Evolutionary conservation across 2,329 filamentous ascomycete genomes (phyloP).

Genomic region (Alternaria incomplexa): DNA sequence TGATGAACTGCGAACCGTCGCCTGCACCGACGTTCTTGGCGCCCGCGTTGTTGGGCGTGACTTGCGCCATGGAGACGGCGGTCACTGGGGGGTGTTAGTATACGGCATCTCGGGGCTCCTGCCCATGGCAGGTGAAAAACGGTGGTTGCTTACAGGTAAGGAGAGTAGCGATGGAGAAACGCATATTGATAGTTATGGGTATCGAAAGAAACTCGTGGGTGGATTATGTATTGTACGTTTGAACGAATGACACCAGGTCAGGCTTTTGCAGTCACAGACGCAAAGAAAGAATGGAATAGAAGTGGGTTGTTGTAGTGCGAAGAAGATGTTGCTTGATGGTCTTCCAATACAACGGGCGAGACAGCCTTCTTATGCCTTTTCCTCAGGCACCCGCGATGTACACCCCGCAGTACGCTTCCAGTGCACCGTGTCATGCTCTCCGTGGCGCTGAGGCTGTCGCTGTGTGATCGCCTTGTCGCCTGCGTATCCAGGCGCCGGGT

Average conservation of each 20-base stretch:
- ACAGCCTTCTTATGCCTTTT: not conserved
- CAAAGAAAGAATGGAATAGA: conserved; percentile 20
- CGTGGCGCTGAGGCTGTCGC: not conserved
- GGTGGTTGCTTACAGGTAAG: conserved; percentile 8
- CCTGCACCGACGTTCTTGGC: conserved; percentile 35
- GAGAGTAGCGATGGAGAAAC: conserved; percentile 23
- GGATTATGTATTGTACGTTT: conserved; percentile 10
- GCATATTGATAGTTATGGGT: conserved; percentile 17
- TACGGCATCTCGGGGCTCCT: too few species aligned
- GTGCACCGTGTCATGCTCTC: not conserved
- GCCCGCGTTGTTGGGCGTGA: conserved; percentile 37
- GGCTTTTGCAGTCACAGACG: conserved; percentile 37
- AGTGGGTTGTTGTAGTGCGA: not conserved
- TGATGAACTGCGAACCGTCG: conserved; percentile 40
- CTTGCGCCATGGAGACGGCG: conserved; percentile 21
- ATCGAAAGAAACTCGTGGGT: conserved; percentile 1
- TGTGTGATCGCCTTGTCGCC: conserved; percentile 21
- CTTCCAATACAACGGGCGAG: not conserved
- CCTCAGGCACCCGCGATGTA: not conserved
- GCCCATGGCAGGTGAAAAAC: not conserved
- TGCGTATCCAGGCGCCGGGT: not conserved
- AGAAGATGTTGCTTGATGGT: not conserved
- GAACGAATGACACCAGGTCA: conserved; percentile 41
- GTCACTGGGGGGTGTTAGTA: conserved; percentile 15
- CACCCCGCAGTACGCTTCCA: not conserved